A percentile compares a stretch with the other conserved stretches of the same genome.
Evolutionary conservation across 2,329 filamentous ascomycete species (phyloP).

Genomic region (Xylariaceae sp.): DNA sequence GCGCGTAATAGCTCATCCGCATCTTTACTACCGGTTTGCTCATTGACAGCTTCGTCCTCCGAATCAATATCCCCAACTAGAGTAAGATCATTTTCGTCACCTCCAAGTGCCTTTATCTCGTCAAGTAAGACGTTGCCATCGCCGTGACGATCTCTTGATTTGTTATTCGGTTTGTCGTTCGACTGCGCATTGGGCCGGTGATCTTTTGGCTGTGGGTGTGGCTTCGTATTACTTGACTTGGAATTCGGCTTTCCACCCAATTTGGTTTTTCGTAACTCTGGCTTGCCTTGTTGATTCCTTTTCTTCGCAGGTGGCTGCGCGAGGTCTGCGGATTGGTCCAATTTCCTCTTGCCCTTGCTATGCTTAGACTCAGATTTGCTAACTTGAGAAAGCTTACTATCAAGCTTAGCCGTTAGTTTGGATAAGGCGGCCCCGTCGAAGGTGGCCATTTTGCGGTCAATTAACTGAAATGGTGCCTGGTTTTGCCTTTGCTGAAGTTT

Average conservation of each 20-base stretch:
- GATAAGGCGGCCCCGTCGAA: constrained; percentile 51
- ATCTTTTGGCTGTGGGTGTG: constrained; percentile 15
- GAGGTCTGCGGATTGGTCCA: constrained; percentile 35
- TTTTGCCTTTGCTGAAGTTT: not conserved
- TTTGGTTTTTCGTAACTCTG: constrained; percentile 15
- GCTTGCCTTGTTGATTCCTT: constrained; percentile 20
- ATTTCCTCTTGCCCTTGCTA: constrained; percentile 39
- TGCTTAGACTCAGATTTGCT: constrained; percentile 30
- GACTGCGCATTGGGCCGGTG: constrained; percentile 13
- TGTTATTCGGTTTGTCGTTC: constrained; percentile 2
- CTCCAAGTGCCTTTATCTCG: constrained; percentile 62
- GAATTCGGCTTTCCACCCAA: constrained; percentile 28
- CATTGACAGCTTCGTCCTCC: constrained; percentile 42
- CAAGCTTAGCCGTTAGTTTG: constrained; percentile 54
- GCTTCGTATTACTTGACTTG: constrained; percentile 18
- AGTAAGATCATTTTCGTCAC: constrained; percentile 60
- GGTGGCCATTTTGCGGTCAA: constrained; percentile 28
- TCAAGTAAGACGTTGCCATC: constrained; percentile 46
- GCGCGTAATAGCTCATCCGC: constrained; percentile 46
- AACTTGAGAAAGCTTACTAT: constrained; percentile 45
- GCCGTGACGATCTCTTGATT: constrained; percentile 15
- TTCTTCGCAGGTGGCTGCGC: constrained; percentile 29
- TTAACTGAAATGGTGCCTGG: not conserved
- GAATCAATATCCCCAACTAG: constrained; percentile 55
- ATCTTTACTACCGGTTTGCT: constrained; percentile 32